Base-by-base conservation (phyloP, 2,329 filamentous ascomycete genomes). In the Monosporascus cannonballus region DNA sequence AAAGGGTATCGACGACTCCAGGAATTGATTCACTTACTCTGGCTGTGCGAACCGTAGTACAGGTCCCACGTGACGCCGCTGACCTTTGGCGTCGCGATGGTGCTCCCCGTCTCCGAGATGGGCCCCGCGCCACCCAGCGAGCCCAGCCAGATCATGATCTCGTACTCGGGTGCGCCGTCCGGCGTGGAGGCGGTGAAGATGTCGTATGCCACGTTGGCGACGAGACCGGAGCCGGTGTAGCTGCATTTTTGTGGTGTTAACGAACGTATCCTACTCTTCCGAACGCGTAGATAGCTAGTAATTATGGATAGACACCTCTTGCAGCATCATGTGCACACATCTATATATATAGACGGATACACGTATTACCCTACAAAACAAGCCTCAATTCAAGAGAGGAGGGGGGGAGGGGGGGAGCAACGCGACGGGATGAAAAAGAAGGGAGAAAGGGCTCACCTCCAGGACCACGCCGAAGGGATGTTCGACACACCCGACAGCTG, bases 151-250 rank as follows among this genome's bases (percentile, higher is more conserved):
- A 64, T 50, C 63, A 66, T 86, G 63, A 85, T 73, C 67, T 85
- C 83, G 63, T 81, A 84, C 59, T 80, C 71, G n/a, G 73, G 64
- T 42, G 71, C 73, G 24, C 65, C 67, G 14, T 74, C 69, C 17
- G 72, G 70, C 22, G 73, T 71, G 14, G 68, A 67, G 4, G 71
- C 70, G 18, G 79, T 79, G 69, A 84, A 85, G 44, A 84, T 62
- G 63, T 84, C 80, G 62, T 83, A 85, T 25, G 80, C 71, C 8
- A 85, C 81, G 61, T 85, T 72, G 46, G 79, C 77, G 41, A 81
- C 70, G 44, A 83, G 64, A 55, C 62, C 59, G 50, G 64, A 70
- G 56, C 77, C 78, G 9, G 71, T 72, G 67, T 83, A 80, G 47
- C 75, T 65, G 22, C 27, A 46, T 34, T 34, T 14, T 5, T 9